Evolutionary conservation across 1,284 basidiomycete genomes (phyloP), one percentile per base, ranked within the genome.

Genomic region (Grifola frondosa): DNA sequence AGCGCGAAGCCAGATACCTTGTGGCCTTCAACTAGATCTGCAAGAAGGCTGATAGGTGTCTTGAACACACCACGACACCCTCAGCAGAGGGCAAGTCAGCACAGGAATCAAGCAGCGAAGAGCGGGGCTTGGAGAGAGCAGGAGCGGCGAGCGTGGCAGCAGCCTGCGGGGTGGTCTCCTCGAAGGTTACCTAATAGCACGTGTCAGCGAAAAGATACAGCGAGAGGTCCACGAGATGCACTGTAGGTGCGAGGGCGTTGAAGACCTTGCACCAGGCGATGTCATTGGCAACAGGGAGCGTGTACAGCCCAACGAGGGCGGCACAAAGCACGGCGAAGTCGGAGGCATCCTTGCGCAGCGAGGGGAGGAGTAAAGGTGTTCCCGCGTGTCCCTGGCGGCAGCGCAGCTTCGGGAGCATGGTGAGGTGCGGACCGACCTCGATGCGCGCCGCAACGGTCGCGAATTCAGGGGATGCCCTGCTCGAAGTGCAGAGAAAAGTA

Each of bases 381-480:
- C n/a, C n/a, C n/a, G n/a, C n/a, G n/a, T n/a, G n/a, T n/a, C n/a
- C n/a, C n/a, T n/a, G n/a, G n/a, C n/a, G n/a, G 11, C 43, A 37
- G 13, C 47, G 52, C 10, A 87, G 53, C 73, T 83, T 75, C 0
- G 79, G 73, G 7, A 82, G 61, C 21, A 71, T 71, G 3, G 71
- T 71, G 0, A 75, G 63, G 52, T 84, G 79, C 11, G 82, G 80
- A 8, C 84, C 78, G 33, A 84, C 68, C 55, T 86, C 84, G 5
- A 87, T 67, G 77, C 80, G 86, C 0, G 66, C 65, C 20, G 66
- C 64, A 9, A 71, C 57, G 5, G 56, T 46, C 20, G 52, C 31
- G 23, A 65, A 54, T n/a, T 57, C 62, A 3, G 60, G 28, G 11
- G 3, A 84, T 59, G 12, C 75, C 76, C 29, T 67, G 63, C 9